Percentiles rank a stretch among this genome's conserved stretches.
Conservation (phyloP, 2,329 filamentous ascomycete species). For the Dactylellina haptotyla region DNA sequence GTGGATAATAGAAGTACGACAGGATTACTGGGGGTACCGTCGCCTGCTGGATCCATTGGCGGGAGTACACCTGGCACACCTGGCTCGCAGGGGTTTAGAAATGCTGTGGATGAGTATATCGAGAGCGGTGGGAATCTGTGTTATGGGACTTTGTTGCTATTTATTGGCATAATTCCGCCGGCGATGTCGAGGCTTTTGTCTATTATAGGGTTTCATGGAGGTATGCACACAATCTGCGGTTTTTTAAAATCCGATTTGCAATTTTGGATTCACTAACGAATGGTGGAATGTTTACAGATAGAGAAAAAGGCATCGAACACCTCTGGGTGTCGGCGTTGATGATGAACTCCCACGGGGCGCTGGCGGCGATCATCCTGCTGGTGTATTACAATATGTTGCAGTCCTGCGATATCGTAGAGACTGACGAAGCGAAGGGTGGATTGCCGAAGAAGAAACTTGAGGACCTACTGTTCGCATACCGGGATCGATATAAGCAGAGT, state of each 20-base stretch:
- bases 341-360: slow-evolving; percentile 88
- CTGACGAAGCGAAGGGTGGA: slow-evolving; percentile 71
- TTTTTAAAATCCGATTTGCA: not conserved
- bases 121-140: slow-evolving; percentile 90
- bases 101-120: slow-evolving; percentile 78
- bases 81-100: slow-evolving; percentile 43
- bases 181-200: slow-evolving; percentile 86
- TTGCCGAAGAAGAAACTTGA: slow-evolving; percentile 77
- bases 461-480: slow-evolving; percentile 77
- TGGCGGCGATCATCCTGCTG: slow-evolving; percentile 82
- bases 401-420: slow-evolving; percentile 83
- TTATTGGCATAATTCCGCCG: slow-evolving; percentile 93
- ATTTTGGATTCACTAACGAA: not conserved
- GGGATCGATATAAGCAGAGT: slow-evolving; percentile 79
- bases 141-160: slow-evolving; percentile 83
- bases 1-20: slow-evolving; percentile 48
- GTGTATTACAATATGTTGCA: slow-evolving; percentile 86
- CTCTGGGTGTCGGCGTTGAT: slow-evolving; percentile 91
- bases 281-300: slow-evolving; percentile 67
- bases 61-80: slow-evolving; percentile 54
- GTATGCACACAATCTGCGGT: slow-evolving; percentile 41
- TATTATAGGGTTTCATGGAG: slow-evolving; percentile 87
- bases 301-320: slow-evolving; percentile 81
- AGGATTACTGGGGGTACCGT: slow-evolving; percentile 56
- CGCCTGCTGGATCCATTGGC: no score